These are phyloP conservation scores for Asterophora lycoperdoides DNA, from an alignment of 768 basidiomycete genomes.

Conservation along the genomic window DNA sequence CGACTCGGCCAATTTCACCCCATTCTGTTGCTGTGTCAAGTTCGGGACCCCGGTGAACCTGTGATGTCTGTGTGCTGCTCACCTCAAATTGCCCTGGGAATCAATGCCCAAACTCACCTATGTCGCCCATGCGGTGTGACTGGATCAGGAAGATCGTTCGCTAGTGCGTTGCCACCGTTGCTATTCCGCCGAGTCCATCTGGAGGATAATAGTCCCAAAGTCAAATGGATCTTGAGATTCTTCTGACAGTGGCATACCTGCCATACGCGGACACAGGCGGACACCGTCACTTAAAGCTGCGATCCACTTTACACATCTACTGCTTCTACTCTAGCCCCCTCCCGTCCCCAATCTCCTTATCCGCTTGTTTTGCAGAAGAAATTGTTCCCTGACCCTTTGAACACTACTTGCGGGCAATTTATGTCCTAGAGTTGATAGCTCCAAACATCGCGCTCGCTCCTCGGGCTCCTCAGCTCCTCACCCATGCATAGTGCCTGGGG, in stretches of 20 bases:
- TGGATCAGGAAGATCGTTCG: constrained; percentile 35
- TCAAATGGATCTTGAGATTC: constrained; percentile 24
- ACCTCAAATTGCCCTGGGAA: constrained; percentile 30
- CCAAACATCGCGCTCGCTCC: constrained; percentile 1
- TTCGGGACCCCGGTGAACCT: constrained; percentile 6
- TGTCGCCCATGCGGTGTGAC: constrained; percentile 22
- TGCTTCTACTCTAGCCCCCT: background rate
- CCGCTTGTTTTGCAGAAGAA: background rate
- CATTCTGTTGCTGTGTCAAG: background rate
- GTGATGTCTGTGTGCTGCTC: background rate
- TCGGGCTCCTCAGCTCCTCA: too few relatives aligned
- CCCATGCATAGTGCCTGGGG: constrained; percentile 23
- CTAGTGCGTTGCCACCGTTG: constrained; percentile 24
- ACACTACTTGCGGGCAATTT: background rate
- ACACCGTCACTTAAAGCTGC: constrained; percentile 17
- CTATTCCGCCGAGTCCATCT: constrained; percentile 30
- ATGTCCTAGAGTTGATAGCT: background rate
- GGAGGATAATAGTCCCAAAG: constrained; percentile 30
- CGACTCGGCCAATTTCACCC: constrained; percentile 1
- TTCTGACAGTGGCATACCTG: constrained; percentile 21
- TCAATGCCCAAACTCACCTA: constrained; percentile 22
- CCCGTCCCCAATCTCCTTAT: constrained; percentile 1
- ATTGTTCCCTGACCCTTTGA: background rate
- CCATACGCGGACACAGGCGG: constrained; percentile 17
- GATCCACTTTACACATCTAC: constrained; percentile 6